Evolutionary conservation across 805 yeast species (phyloP).

Genomic region (Metschnikowia drakensbergensis): DNA sequence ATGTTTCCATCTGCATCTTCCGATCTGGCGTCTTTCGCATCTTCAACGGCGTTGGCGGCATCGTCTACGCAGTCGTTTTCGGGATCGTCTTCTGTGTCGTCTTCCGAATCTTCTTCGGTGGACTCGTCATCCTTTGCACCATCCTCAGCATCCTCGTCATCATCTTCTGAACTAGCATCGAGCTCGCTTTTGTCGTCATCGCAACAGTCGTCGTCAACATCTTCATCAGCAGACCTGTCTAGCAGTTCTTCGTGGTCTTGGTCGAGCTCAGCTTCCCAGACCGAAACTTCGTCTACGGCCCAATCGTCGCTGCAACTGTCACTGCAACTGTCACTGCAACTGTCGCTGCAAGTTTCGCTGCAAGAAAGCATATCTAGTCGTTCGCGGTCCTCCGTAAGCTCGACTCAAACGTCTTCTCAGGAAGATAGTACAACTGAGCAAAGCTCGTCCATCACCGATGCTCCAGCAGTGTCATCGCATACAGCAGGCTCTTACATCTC

Average conservation of each 20-base stretch:
- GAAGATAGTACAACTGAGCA: neutral
- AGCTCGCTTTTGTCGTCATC: constrained; percentile 11
- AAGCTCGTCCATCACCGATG: constrained; percentile 4
- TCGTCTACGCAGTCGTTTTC: neutral
- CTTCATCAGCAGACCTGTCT: constrained; percentile 18
- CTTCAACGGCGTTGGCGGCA: constrained; percentile 22
- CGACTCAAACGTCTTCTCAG: constrained; percentile 1
- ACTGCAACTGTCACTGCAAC: no score
- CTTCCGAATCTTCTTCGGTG: neutral
- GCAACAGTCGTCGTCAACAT: constrained; percentile 22
- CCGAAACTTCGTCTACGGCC: constrained; percentile 10
- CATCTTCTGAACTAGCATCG: constrained; percentile 11
- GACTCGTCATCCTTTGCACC: neutral
- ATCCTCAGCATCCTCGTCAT: constrained; percentile 6
- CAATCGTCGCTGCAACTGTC: neutral
- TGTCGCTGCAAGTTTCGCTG: neutral
- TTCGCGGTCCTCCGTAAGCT: constrained; percentile 2
- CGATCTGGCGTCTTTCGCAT: constrained; percentile 11
- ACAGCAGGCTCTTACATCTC: constrained; percentile 13
- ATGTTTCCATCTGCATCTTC: neutral
- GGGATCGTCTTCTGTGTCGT: neutral
- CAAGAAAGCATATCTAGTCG: constrained; percentile 4
- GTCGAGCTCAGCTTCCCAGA: constrained; percentile 7
- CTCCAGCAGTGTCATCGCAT: constrained; percentile 7
- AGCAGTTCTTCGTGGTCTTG: constrained; percentile 19